Evolutionary conservation across 139 green algal genomes (phyloP).

Genomic region (Mychonastes homosphaera): DNA sequence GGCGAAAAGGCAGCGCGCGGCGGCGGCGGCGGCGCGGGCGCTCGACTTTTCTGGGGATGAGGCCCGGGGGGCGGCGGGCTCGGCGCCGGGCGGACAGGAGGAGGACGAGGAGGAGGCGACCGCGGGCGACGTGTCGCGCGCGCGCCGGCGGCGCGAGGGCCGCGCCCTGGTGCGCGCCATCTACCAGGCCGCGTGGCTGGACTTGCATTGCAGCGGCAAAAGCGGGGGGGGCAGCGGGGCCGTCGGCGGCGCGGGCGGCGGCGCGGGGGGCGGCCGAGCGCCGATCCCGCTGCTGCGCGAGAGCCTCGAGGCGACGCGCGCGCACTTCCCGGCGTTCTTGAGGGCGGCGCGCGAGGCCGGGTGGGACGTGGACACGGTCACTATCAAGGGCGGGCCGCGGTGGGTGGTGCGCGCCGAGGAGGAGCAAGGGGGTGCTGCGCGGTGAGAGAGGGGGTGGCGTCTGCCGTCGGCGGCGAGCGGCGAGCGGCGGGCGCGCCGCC

Average conservation of each 20-base stretch:
- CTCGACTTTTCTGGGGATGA: too few species aligned
- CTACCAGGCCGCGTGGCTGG: slow-evolving; percentile 56
- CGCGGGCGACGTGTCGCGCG: too few species aligned
- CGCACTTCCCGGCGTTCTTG: slow-evolving; percentile 10
- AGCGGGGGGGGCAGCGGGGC: slow-evolving; percentile 2
- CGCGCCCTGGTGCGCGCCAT: slow-evolving; percentile 36
- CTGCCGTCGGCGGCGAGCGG: too few species aligned
- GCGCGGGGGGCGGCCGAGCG: not conserved
- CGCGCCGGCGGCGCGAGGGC: not conserved
- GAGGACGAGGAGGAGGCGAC: too few species aligned
- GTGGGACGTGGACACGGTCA: slow-evolving; percentile 3
- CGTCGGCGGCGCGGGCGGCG: not conserved
- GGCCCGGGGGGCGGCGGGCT: too few species aligned
- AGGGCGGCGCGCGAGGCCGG: not conserved
- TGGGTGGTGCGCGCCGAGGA: too few species aligned
- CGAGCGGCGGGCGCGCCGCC: too few species aligned
- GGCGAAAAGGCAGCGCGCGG: too few species aligned
- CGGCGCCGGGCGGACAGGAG: too few species aligned
- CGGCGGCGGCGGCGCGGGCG: too few species aligned
- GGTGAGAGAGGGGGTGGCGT: too few species aligned
- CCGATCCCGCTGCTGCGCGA: slow-evolving; percentile 1
- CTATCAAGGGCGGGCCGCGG: not conserved
- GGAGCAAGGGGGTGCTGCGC: too few species aligned
- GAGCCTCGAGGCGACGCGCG: slow-evolving; percentile 18
- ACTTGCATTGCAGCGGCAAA: slow-evolving; percentile 12